These are phyloP conservation scores for Orbilia brochopaga DNA, from an alignment of 2,329 filamentous ascomycete genomes.

Conservation along the genomic window DNA sequence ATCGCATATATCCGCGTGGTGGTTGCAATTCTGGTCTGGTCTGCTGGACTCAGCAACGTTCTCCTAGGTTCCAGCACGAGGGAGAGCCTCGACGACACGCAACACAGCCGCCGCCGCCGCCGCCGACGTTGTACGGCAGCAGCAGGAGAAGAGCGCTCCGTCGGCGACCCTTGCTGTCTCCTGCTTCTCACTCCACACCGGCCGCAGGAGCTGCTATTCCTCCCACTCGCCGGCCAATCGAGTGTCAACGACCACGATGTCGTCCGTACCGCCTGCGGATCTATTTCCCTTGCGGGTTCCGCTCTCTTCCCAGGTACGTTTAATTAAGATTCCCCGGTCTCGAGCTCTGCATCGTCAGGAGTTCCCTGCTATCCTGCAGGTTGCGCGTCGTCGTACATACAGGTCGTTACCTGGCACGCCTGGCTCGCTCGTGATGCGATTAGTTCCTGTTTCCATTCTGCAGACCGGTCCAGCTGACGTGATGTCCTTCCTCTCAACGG, in stretches of 20 bases:
- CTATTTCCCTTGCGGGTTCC: slow-evolving; percentile 27
- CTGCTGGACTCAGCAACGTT: neutral
- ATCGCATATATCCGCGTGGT: neutral
- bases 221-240: neutral
- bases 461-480: slow-evolving; percentile 40
- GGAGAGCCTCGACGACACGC: neutral
- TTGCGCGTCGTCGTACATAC: too few species aligned
- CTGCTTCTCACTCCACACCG: slow-evolving; percentile 38
- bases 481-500: neutral
- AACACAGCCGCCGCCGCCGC: neutral
- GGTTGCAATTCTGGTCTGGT: too few species aligned
- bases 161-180: slow-evolving; percentile 12
- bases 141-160: neutral
- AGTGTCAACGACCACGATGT: slow-evolving; percentile 16
- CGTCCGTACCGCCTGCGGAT: slow-evolving; percentile 36
- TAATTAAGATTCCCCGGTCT: slow-evolving; percentile 18
- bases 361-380: neutral
- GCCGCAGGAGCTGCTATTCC: neutral
- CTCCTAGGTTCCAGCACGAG: neutral
- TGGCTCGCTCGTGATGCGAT: slow-evolving; percentile 6
- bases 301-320: slow-evolving; percentile 34
- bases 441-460: slow-evolving; percentile 11
- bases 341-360: neutral
- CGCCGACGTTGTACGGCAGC: neutral
- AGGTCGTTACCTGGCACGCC: too few species aligned